Percentiles rank a stretch among this genome's conserved stretches.
These are phyloP conservation scores for Zygosaccharomyces rouxii DNA, from an alignment of 805 yeast genomes.

Conservation along the genomic window DNA sequence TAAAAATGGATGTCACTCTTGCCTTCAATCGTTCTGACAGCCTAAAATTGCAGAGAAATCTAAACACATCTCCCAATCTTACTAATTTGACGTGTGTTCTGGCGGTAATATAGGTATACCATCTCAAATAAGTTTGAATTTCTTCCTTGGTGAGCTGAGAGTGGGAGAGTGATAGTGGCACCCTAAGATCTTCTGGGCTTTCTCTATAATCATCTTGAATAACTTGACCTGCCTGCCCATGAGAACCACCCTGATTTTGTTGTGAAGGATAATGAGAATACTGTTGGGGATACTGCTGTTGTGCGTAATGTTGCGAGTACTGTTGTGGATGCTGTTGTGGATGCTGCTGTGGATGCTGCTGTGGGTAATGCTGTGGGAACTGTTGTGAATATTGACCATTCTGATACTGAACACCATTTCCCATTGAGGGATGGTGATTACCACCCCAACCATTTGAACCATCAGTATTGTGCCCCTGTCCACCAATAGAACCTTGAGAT, in stretches of 20 bases:
- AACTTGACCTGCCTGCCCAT: background rate
- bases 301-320: background rate
- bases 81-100: slow-evolving; percentile 66
- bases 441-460: background rate
- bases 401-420: background rate
- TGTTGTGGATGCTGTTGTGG: background rate
- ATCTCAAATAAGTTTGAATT: slow-evolving; percentile 77
- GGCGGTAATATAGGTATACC: slow-evolving; percentile 84
- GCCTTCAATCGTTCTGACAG: slow-evolving; percentile 49
- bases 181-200: slow-evolving; percentile 38
- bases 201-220: slow-evolving; percentile 20
- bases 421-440: background rate
- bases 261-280: background rate
- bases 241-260: background rate
- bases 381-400: background rate
- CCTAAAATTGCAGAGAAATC: slow-evolving; percentile 72
- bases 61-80: slow-evolving; percentile 69
- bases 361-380: slow-evolving; percentile 9
- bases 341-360: slow-evolving; percentile 3
- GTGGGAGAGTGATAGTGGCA: slow-evolving; percentile 61
- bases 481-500: background rate
- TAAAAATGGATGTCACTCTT: slow-evolving; percentile 48
- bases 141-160: slow-evolving; percentile 74
- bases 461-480: background rate
- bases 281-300: background rate